phyloP scores from a whole-genome alignment of 2,329 filamentous ascomycete genomes.

The Alternaria gaisen region DNA sequence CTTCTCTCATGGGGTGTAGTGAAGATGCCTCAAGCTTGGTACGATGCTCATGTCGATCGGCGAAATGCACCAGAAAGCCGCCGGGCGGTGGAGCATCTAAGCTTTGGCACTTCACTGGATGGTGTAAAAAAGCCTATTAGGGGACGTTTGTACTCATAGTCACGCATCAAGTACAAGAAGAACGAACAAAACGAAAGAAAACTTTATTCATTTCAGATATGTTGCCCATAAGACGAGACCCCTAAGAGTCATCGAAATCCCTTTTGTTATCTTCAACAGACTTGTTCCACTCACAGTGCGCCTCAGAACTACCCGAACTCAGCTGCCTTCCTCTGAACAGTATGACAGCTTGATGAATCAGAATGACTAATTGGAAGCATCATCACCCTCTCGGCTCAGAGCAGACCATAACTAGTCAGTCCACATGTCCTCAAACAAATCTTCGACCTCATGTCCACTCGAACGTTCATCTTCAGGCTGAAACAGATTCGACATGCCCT shows the following conservation, averaged over 20 bases:
- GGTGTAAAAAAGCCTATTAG: not conserved
- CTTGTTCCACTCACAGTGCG: not conserved
- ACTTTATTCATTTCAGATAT: not conserved
- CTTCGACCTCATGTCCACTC: no score
- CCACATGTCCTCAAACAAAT: not conserved
- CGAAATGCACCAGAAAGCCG: not conserved
- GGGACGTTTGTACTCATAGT: not conserved
- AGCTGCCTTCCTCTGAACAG: not conserved
- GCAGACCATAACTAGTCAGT: not conserved
- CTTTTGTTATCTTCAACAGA: not conserved
- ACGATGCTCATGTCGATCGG: no score
- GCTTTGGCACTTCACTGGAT: not conserved
- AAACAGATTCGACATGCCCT: no score
- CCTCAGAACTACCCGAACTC: not conserved
- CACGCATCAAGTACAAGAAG: not conserved
- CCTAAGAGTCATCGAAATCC: not conserved
- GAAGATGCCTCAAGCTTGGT: no score
- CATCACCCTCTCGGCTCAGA: not conserved
- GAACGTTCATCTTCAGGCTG: no score
- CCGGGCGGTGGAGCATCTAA: not conserved
- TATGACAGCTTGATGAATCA: not conserved
- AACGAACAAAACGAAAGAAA: not conserved
- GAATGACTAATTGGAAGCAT: not conserved
- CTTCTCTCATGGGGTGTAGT: no score
- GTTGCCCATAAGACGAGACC: not conserved